These are phyloP conservation scores for Spongispora temasekensis DNA, from an alignment of 1,284 basidiomycete species.

Conservation along the genomic window DNA sequence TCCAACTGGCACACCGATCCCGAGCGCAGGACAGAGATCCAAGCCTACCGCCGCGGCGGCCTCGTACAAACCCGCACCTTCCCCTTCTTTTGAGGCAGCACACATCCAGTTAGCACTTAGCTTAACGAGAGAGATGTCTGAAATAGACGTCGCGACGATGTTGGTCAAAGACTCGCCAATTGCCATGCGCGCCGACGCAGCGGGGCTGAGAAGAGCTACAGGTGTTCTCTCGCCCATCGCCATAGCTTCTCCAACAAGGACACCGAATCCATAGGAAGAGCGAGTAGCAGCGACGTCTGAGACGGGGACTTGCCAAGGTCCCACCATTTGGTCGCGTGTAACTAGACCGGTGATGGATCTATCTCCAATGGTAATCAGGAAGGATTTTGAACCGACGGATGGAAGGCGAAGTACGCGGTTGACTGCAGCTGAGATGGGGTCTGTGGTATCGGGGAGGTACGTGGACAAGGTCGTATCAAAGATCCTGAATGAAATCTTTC, in stretches of 20 bases:
- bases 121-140: slow-evolving; percentile 78
- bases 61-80: slow-evolving; percentile 90
- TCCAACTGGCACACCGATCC: slow-evolving; percentile 94
- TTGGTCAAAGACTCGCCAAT: slow-evolving; percentile 95
- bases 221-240: slow-evolving; percentile 97
- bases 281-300: slow-evolving; percentile 97
- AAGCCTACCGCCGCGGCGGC: slow-evolving; percentile 93
- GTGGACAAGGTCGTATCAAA: slow-evolving; percentile 77
- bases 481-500: slow-evolving; percentile 47
- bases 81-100: slow-evolving; percentile 87
- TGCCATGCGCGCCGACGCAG: slow-evolving; percentile 94
- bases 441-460: slow-evolving; percentile 57
- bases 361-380: slow-evolving; percentile 98
- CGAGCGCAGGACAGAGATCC: slow-evolving; percentile 93
- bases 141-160: slow-evolving; percentile 80
- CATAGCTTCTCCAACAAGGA: slow-evolving; percentile 91
- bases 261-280: slow-evolving; percentile 90
- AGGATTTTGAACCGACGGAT: slow-evolving; percentile 93
- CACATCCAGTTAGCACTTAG: slow-evolving; percentile 99
- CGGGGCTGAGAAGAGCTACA: slow-evolving; percentile 83
- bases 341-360: slow-evolving; percentile 94
- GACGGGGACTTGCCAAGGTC: slow-evolving; percentile 97
- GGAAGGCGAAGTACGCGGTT: slow-evolving; percentile 89
- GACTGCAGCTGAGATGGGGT: slow-evolving; percentile 63
- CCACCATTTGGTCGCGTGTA: slow-evolving; percentile 97